phyloP scores from a whole-genome alignment of 345 rosid genomes.

The Eucalyptus erythrocorys region DNA sequence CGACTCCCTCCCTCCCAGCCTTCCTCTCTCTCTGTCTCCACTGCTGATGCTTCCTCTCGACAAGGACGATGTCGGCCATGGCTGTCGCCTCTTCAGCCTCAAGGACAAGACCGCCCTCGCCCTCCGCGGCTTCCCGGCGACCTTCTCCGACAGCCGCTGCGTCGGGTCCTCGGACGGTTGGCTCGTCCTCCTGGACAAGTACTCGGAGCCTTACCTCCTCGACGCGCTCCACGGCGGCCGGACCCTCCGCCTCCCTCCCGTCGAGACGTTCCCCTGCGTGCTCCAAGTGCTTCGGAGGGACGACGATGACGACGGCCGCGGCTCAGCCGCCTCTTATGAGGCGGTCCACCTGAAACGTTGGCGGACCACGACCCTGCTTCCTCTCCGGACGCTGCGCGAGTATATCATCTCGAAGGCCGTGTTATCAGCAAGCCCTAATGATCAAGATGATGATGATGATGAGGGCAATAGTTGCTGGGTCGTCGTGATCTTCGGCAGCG shows the following conservation, averaged over 20 bases:
- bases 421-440: background rate
- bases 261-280: background rate
- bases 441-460: too few species aligned
- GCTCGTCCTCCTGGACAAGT: background rate
- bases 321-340: background rate
- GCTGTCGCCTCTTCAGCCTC: background rate
- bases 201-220: background rate
- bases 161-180: background rate
- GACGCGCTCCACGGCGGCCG: background rate
- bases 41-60: background rate
- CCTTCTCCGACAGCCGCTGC: background rate
- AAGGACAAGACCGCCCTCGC: background rate
- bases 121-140: background rate
- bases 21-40: background rate
- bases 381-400: background rate
- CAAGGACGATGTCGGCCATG: background rate
- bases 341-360: background rate
- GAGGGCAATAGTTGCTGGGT: background rate
- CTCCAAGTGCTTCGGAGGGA: background rate
- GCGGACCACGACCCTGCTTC: background rate
- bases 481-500: background rate
- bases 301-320: background rate
- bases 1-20: background rate
- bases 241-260: background rate
- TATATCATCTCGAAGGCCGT: background rate